phyloP scores from a whole-genome alignment of 768 basidiomycete species.

The Russula earlei region DNA sequence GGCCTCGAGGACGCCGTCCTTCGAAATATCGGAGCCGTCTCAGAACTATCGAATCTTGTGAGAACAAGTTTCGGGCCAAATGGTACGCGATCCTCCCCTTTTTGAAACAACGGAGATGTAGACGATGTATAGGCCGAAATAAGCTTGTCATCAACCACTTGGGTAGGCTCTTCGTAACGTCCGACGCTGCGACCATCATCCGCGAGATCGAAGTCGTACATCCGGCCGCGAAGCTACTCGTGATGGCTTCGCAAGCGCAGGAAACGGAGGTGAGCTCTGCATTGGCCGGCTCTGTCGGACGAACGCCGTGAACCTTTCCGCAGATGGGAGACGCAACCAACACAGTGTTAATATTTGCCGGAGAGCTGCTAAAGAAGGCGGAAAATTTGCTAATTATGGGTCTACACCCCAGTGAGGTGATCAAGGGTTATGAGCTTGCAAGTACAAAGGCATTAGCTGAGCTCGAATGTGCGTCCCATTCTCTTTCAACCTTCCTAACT shows the following conservation, averaged over 20 bases:
- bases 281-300: background rate
- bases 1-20: constrained; percentile 97
- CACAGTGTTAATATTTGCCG: constrained; percentile 87
- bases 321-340: constrained; percentile 97
- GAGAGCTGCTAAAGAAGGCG: constrained; percentile 89
- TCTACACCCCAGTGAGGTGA: constrained; percentile 91
- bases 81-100: constrained; percentile 42
- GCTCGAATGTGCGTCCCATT: constrained; percentile 66
- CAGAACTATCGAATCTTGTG: constrained; percentile 89
- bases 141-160: constrained; percentile 98
- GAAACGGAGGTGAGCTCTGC: constrained; percentile 70
- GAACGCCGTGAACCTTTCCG: background rate
- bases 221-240: constrained; percentile 97
- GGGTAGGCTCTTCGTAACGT: constrained; percentile 91
- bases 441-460: constrained; percentile 74
- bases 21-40: constrained; percentile 93
- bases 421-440: constrained; percentile 91
- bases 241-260: constrained; percentile 96
- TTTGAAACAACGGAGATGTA: background rate
- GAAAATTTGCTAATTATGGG: constrained; percentile 94
- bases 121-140: constrained; percentile 60
- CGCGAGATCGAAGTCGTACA: constrained; percentile 97
- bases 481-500: background rate
- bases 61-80: constrained; percentile 95
- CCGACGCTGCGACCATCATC: constrained; percentile 98